These are phyloP conservation scores for Plenodomus tracheiphilus DNA, from an alignment of 2,329 filamentous ascomycete species.

Conservation along the genomic window DNA sequence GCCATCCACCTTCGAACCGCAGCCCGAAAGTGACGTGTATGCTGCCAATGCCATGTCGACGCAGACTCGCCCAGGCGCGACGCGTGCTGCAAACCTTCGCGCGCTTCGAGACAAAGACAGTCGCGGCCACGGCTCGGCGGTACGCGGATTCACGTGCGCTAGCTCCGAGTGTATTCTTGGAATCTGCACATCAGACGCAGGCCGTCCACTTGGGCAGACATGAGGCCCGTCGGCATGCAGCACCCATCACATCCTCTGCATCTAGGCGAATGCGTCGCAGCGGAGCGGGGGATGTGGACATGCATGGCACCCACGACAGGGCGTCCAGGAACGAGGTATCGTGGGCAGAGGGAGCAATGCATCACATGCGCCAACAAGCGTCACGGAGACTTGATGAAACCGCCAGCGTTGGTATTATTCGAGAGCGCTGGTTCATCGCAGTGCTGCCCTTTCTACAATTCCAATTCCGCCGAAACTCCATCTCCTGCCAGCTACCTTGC, in stretches of 20 bases:
- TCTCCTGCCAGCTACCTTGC: not conserved
- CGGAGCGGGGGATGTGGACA: conserved; percentile 16
- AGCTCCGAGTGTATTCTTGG: not conserved
- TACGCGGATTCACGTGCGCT: conserved; percentile 13
- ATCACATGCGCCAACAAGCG: too few species aligned
- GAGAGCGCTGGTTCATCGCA: too few species aligned
- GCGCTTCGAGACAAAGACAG: not conserved
- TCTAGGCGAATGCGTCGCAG: conserved; percentile 1
- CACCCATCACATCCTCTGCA: conserved; percentile 6
- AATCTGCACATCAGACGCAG: not conserved
- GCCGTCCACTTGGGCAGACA: not conserved
- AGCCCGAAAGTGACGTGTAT: too few species aligned
- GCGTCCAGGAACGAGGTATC: conserved; percentile 4
- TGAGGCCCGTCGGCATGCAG: conserved; percentile 1
- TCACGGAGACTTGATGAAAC: too few species aligned
- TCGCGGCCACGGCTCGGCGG: not conserved
- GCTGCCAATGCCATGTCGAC: too few species aligned
- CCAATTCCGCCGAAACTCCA: conserved; percentile 4
- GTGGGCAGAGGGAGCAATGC: not conserved
- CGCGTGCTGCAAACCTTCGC: too few species aligned
- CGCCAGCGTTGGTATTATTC: too few species aligned
- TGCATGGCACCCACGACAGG: conserved; percentile 9
- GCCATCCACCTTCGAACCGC: not conserved
- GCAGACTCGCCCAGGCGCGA: too few species aligned
- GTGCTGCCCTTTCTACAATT: not conserved